Conservation (phyloP, 306 rosid species). For the Rosa chinensis region DNA sequence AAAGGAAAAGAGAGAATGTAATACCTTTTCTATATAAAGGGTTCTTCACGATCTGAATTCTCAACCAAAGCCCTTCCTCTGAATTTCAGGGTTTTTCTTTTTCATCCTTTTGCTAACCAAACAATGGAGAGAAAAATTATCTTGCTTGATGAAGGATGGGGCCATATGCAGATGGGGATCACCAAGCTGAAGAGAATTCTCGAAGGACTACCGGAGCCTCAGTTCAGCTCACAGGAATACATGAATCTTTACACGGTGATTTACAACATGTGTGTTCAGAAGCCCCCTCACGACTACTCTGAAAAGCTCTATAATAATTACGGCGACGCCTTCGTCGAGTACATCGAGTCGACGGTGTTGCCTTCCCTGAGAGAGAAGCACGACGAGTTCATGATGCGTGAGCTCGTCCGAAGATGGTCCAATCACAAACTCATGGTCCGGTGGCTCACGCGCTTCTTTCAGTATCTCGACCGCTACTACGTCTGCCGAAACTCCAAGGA, state of each 20-base stretch:
- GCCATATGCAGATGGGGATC: conserved; percentile 2
- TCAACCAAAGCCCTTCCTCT: not conserved
- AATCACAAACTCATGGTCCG: conserved; percentile 45
- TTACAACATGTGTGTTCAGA: conserved; percentile 52
- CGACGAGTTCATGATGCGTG: conserved; percentile 59
- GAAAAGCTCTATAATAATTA: conserved; percentile 43
- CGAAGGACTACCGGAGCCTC: not conserved
- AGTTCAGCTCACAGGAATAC: not conserved
- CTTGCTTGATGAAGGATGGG: not conserved
- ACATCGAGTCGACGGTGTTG: conserved; percentile 34
- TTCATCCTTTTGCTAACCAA: not conserved
- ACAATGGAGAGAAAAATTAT: not conserved
- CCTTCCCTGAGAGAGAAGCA: conserved; percentile 56
- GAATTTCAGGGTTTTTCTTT: not conserved
- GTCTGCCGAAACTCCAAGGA: not conserved
- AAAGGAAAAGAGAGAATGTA: too few species aligned
- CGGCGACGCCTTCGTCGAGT: conserved; percentile 19
- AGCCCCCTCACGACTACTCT: conserved; percentile 38
- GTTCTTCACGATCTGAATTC: not conserved
- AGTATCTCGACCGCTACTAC: conserved; percentile 42
- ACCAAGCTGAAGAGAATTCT: conserved; percentile 15
- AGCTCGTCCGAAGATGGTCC: conserved; percentile 56
- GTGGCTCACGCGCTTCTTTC: conserved; percentile 48
- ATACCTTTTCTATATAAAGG: not conserved
- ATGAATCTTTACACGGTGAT: conserved; percentile 11